Evolutionary conservation across 352 stramenopile species (phyloP), one percentile per base, ranked within the genome.

Genomic region (Blastocystis sp.): DNA sequence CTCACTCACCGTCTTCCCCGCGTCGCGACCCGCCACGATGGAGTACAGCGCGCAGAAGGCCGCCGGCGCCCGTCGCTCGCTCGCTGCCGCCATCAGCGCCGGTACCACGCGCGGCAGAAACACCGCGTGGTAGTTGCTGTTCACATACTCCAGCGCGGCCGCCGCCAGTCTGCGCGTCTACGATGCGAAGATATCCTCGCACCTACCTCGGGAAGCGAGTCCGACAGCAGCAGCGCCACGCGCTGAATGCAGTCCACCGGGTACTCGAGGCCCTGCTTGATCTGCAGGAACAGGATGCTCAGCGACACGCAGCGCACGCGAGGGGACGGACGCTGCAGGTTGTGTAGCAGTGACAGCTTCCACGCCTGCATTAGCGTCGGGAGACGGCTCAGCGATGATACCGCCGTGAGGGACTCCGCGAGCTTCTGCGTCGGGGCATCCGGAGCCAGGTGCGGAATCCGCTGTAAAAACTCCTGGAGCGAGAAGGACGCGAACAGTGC

Each of bases 241-340:
- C 36, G 56, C 29, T 54, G 32, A 51, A 78, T 78, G 40, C 65
- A 78, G 4, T 78, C 65, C 38, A 51, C 44, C 16, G 65, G 65
- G 49, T 78, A 78, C 21, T 78, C 65, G 9, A 78, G 42, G 32
- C 65, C 65, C 3, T 78, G 65, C 36, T 61, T 56, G 16, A 78
- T 32, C 14, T 29, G 21, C 21, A 78, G 42, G 4, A 78, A 46
- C 42, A 78, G 38, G 21, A 61, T 78, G 11, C 32, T 24, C 29
- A 78, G 40, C 27, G 42, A 61, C n/a, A 24, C 7, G n/a, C 18
- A n/a, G 14, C 65, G 65, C n/a, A 78, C 21, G 14, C 18, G 14
- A 6, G 38, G 6, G 11, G 21, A 36, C 3, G 42, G 4, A 46
- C 34, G 65, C 0, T 11, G 11, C 9, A 78, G 29, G 1, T 78